A percentile compares a stretch with the other conserved stretches of the same genome.
These are phyloP conservation scores for Aspergillus fructus DNA, from an alignment of 2,329 filamentous ascomycete genomes.

Conservation along the genomic window DNA sequence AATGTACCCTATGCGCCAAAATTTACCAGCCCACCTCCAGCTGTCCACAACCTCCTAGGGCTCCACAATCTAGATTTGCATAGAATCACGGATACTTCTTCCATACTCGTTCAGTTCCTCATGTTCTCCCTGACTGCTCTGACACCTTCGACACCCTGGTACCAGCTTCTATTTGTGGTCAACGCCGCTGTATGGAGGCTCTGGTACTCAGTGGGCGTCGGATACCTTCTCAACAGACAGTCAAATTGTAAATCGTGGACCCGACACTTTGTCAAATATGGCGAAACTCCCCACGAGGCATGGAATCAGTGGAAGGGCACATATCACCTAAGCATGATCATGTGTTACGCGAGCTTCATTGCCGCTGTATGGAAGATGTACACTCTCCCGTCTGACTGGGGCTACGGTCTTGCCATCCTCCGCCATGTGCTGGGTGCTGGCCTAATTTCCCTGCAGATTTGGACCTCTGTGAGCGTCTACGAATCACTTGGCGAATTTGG, in stretches of 20 bases:
- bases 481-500: constrained; percentile 96
- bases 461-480: constrained; percentile 91
- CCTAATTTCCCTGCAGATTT: constrained; percentile 81
- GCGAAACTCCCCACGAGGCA: constrained; percentile 83
- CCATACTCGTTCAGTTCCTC: constrained; percentile 74
- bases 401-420: constrained; percentile 77
- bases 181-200: constrained; percentile 82
- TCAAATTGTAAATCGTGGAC: constrained; percentile 94
- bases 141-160: constrained; percentile 73
- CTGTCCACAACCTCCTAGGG: constrained; percentile 81
- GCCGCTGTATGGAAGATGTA: constrained; percentile 98
- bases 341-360: constrained; percentile 86
- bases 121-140: constrained; percentile 70
- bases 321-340: constrained; percentile 86
- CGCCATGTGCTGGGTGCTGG: constrained; percentile 82
- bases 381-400: constrained; percentile 79
- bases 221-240: constrained; percentile 78
- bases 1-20: constrained; percentile 38
- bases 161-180: constrained; percentile 74
- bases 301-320: constrained; percentile 98
- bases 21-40: constrained; percentile 57
- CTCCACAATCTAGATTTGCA: constrained; percentile 82
- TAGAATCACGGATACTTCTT: constrained; percentile 79
- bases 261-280: constrained; percentile 94
- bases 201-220: constrained; percentile 89